Base-by-base conservation (phyloP, 345 rosid genomes). In the Hevea brasiliensis region DNA sequence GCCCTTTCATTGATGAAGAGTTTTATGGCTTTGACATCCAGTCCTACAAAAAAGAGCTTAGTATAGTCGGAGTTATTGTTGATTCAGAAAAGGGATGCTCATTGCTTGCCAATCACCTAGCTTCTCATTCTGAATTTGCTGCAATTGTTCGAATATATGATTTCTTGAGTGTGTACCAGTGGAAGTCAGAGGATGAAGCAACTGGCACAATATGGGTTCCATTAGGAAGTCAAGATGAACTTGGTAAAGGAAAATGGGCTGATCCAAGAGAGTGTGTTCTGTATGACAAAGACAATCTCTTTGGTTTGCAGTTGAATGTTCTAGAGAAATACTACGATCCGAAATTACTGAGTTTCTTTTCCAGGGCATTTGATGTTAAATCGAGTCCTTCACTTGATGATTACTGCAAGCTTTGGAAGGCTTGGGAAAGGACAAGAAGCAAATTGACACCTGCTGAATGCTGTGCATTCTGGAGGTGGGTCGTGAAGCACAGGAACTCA, bases 1-100 rank as follows among this genome's bases (percentile, higher is more conserved):
- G 98, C 8, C 96, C 94, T 10, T 89, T 92, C 84, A 84, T 90
- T 61, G 91, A 89, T 29, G 91, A 89, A 65, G 78, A 40, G 29
- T 87, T 80, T 75, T 90, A 89, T 74, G 88, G 94, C 61, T 61
- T 78, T 7, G 53, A 64, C 23, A 66, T 88, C 8, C 67, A 45
- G 8, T 21, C 48, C 0, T 89, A 61, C 76, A 74, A 11, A 45
- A 37, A 70, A 20, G 94, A 89, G 88, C 87, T 89, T 3, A 61
- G 64, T 7, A 62, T 68, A 6, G 71, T 90, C 10, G 90, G 96
- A 65, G 94, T 90, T 53, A 61, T 10, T 53, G 72, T 83, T 48
- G 86, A 83, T 55, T 64, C 10, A 20, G 32, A 8, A 13, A 80
- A 76, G 20, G 84, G 73, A 14, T 76, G 86, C 56, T 0, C 73